Evolutionary conservation across 2,329 filamentous ascomycete species (phyloP).

Genomic region (Geoglossum cookeanum): DNA sequence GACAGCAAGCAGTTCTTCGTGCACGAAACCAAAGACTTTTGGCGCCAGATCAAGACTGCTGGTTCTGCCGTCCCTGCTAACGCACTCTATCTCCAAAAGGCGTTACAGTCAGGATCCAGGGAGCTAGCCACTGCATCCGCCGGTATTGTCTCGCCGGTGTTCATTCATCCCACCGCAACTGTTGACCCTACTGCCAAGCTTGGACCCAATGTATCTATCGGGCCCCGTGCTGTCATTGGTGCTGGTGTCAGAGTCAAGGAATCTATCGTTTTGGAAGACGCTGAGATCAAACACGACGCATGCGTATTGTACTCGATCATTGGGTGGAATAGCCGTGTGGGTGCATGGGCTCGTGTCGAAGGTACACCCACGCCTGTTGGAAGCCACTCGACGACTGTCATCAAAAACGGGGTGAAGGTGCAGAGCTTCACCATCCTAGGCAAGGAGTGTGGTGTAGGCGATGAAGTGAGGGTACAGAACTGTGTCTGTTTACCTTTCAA

Average conservation of each 20-base stretch:
- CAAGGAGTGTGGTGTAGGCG: conserved; percentile 85
- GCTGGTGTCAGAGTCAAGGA: conserved; percentile 88
- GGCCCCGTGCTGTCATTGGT: conserved; percentile 68
- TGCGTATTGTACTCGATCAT: conserved; percentile 93
- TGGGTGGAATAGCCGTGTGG: conserved; percentile 88
- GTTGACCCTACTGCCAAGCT: conserved; percentile 93
- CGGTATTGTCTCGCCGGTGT: conserved; percentile 81
- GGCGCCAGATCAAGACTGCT: conserved; percentile 99
- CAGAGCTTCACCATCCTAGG: conserved; percentile 95
- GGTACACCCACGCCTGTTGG: conserved; percentile 74
- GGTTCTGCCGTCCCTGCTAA: conserved; percentile 94
- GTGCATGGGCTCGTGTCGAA: conserved; percentile 96
- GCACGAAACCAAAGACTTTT: conserved; percentile 97
- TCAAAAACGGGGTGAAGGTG: conserved; percentile 97
- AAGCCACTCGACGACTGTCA: conserved; percentile 81
- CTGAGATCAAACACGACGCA: conserved; percentile 90
- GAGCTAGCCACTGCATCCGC: conserved; percentile 71
- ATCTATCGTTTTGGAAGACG: conserved; percentile 84
- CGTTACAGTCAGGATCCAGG: conserved; percentile 60
- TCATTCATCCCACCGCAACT: conserved; percentile 78
- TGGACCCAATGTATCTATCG: conserved; percentile 89
- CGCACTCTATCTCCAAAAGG: conserved; percentile 88
- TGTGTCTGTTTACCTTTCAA: conserved; percentile 96
- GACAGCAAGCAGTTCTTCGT: conserved; percentile 98
- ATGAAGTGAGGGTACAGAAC: conserved; percentile 92